Evolutionary conservation across 2,329 filamentous ascomycete species (phyloP).

Genomic region (Verticillium zaregamsianum): DNA sequence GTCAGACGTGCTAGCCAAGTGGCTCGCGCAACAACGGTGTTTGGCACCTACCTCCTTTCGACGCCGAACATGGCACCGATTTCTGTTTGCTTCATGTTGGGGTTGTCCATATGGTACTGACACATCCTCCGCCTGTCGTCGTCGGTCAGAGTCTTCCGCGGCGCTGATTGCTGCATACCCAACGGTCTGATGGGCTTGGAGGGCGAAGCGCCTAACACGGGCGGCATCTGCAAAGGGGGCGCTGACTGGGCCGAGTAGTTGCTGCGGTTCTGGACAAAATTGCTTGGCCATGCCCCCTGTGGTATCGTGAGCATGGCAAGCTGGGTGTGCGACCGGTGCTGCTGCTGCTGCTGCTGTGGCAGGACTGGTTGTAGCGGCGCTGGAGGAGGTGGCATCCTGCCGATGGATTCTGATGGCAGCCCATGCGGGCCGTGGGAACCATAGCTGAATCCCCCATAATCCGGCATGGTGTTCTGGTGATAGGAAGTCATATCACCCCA

Average conservation of each 20-base stretch:
- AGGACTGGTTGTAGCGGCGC: slow-evolving; percentile 40
- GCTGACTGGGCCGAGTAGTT: slow-evolving; percentile 60
- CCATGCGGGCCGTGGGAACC: slow-evolving; percentile 43
- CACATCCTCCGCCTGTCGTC: slow-evolving; percentile 92
- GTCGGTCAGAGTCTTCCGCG: slow-evolving; percentile 84
- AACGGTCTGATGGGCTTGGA: slow-evolving; percentile 45
- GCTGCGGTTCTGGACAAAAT: slow-evolving; percentile 67
- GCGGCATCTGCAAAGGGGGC: slow-evolving; percentile 55
- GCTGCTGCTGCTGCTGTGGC: slow-evolving; percentile 25
- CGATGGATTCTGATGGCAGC: slow-evolving; percentile 45
- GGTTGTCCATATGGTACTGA: slow-evolving; percentile 85
- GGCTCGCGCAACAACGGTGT: not conserved
- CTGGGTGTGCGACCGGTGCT: slow-evolving; percentile 42
- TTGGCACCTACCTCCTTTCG: slow-evolving; percentile 78
- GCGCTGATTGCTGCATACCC: slow-evolving; percentile 53
- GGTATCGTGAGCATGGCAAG: slow-evolving; percentile 71
- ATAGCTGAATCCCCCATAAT: slow-evolving; percentile 61
- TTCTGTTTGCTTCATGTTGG: slow-evolving; percentile 88
- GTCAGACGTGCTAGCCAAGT: not conserved
- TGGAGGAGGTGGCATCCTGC: slow-evolving; percentile 54
- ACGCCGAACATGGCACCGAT: slow-evolving; percentile 95
- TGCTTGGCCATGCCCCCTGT: slow-evolving; percentile 65
- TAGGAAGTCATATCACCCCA: slow-evolving; percentile 59
- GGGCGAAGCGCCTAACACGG: slow-evolving; percentile 42
- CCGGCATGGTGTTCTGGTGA: slow-evolving; percentile 65